Evolutionary conservation across 768 basidiomycete genomes (phyloP), one percentile per base, ranked within the genome.

Genomic region (Suillus cothurnatus): DNA sequence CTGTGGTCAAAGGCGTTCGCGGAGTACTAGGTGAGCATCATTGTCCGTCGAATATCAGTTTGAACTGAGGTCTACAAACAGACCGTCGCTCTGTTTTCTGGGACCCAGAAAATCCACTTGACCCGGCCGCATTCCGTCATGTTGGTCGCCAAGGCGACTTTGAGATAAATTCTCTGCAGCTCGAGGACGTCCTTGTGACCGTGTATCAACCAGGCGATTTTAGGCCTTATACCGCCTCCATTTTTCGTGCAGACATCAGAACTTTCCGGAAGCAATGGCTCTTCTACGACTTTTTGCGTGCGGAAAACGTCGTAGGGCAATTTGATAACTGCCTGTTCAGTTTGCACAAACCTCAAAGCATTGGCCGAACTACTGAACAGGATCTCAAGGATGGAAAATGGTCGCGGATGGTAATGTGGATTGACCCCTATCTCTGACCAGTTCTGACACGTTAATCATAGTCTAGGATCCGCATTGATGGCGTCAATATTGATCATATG

Each of bases 281-380:
- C 43, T 97, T 97, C 76, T 96, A 96, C 76, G 97, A 99, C 77
- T 89, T 99, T 68, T 79, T 99, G 66, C 75, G 73, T 58, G 96
- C 97, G 0, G 96, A 98, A 73, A 93, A 92, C 68, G 91, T 99
- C 49, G 97, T 97, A 11, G 97, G 97, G 5, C 97, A 99, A 75
- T 93, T 95, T 68, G 97, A 99, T 75, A 98, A 98, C 73, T 99
- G 97, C 71, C 74, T 99, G 23, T 97, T 97, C 80, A 98, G 96
- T 74, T 74, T 99, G 68, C 97, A 99, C 72, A 92, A 89, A 72
- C 97, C 97, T 7, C 97, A 98, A 79, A 97, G 94, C 74, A 93
- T 99, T 60, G 94, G 96, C 2, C 83, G 94, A 67, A 95, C 94
- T 6, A 94, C 88, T 56, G 91, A 94, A 72, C 91, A 88, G 71